phyloP scores from a whole-genome alignment of 2,329 filamentous ascomycete species.

The Diaporthe australafricana region DNA sequence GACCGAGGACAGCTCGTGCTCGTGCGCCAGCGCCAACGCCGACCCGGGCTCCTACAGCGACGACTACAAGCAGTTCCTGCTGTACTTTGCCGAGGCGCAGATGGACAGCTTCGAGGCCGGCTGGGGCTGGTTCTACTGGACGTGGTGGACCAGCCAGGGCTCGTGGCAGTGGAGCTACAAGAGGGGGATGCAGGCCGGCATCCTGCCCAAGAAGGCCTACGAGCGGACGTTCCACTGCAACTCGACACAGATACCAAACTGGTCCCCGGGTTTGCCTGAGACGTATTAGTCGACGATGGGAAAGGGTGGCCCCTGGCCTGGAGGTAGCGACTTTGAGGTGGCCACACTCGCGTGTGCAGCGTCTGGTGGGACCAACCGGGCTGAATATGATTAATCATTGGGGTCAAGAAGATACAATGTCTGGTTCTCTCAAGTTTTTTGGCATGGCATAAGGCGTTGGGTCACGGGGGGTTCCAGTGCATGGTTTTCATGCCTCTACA shows the following conservation, averaged over 20 bases:
- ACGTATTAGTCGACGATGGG: slow-evolving; percentile 52
- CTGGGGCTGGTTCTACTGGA: slow-evolving; percentile 99
- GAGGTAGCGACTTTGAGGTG: background rate
- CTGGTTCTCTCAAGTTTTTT: background rate
- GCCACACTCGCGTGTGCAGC: background rate
- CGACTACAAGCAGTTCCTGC: slow-evolving; percentile 86
- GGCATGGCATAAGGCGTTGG: slow-evolving; percentile 27
- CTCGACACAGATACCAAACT: slow-evolving; percentile 57
- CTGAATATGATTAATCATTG: background rate
- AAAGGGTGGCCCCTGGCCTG: background rate
- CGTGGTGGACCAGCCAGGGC: slow-evolving; percentile 59
- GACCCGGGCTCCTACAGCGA: slow-evolving; percentile 74
- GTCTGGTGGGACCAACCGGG: background rate
- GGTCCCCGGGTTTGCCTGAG: slow-evolving; percentile 65
- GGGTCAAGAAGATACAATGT: background rate
- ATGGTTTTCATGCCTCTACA: background rate
- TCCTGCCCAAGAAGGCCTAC: slow-evolving; percentile 82
- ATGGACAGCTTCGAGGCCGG: slow-evolving; percentile 94
- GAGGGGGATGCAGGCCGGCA: slow-evolving; percentile 79
- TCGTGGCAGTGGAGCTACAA: slow-evolving; percentile 94
- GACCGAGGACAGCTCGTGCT: slow-evolving; percentile 72
- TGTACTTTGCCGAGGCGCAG: slow-evolving; percentile 93
- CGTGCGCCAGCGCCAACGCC: slow-evolving; percentile 81
- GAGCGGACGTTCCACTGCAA: slow-evolving; percentile 77
- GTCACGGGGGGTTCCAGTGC: background rate